Evolutionary conservation across 345 rosid species (phyloP), one percentile per base, ranked within the genome.

Genomic region (Kernera saxatilis): DNA sequence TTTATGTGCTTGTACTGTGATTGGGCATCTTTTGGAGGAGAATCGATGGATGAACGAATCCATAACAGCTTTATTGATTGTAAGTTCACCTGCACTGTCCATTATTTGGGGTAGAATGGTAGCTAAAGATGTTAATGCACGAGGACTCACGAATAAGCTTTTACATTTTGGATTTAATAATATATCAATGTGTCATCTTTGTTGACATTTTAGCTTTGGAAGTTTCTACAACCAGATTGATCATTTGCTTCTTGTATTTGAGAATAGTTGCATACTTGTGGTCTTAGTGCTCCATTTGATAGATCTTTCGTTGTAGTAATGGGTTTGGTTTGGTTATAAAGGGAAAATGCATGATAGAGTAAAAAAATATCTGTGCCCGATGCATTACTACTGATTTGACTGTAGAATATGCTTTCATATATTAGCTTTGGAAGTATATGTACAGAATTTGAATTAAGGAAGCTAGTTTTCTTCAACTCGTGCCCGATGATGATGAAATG

Each of bases 21-120:
- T 85, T 40, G 96, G 91, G 0, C 91, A 85, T 62, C 93, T 84
- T 48, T 68, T 85, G 61, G 90, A 86, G 81, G 80, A 83, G 77
- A 83, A 69, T 61, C 80, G 85, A 68, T 90, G 98, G 97, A 70
- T 93, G 64, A 93, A 84, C 21, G 93, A 80, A 75, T 93, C 96
- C 2, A 90, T 83, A 50, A 84, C 90, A 21, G 88, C 96, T 21
- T 84, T 90, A 56, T 58, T 78, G 44, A 87, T 88, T 12, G 97
- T 90, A 62, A 87, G 90, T 77, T n/a, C n/a, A n/a, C n/a, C n/a
- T n/a, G n/a, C n/a, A n/a, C n/a, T n/a, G n/a, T n/a, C n/a, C n/a
- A n/a, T n/a, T n/a, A n/a, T 14, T 26, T 1, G 36, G 30, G 5
- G 57, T 57, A 14, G 3, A 69, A 30, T 18, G 41, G 60, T 58